These are phyloP conservation scores for Dichotomopilus funicola DNA, from an alignment of 2,329 filamentous ascomycete genomes.

Conservation along the genomic window DNA sequence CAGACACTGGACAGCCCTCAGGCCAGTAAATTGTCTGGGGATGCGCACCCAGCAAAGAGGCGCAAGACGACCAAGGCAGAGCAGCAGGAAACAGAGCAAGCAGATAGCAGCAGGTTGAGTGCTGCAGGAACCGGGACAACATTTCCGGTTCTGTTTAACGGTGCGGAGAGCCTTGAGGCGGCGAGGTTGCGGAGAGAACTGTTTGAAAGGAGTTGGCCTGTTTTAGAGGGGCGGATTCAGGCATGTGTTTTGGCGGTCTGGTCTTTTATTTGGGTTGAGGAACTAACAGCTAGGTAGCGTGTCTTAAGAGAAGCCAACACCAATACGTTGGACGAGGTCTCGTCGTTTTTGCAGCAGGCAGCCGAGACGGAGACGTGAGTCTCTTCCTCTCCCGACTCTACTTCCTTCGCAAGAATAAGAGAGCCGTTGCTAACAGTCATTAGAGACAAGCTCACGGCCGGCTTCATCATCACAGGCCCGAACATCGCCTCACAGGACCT, in stretches of 20 bases:
- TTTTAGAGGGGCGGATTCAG: conserved; percentile 58
- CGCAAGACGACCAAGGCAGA: conserved; percentile 43
- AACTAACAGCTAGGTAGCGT: conserved; percentile 31
- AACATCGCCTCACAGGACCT: conserved; percentile 70
- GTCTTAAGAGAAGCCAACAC: conserved; percentile 56
- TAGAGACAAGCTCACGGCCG: conserved; percentile 54
- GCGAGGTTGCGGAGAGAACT: conserved; percentile 49
- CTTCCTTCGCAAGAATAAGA: not conserved
- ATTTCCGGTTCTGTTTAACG: conserved; percentile 50
- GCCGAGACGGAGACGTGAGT: conserved; percentile 26
- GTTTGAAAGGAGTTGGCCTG: conserved; percentile 58
- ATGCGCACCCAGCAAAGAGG: conserved; percentile 47
- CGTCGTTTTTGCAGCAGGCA: conserved; percentile 44
- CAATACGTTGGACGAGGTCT: conserved; percentile 52
- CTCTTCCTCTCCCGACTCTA: not conserved
- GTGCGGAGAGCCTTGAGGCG: conserved; percentile 43
- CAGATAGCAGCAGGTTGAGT: conserved; percentile 1
- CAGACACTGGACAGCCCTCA: conserved; percentile 12
- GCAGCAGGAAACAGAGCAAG: conserved; percentile 1
- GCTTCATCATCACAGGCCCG: conserved; percentile 69
- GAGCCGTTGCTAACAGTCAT: not conserved
- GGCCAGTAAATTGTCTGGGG: too few relatives aligned
- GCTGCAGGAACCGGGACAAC: conserved; percentile 15
- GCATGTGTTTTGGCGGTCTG: conserved; percentile 27
- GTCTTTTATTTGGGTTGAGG: not conserved